A percentile compares a stretch with the other conserved stretches of the same genome.
phyloP scores from a whole-genome alignment of 2,329 filamentous ascomycete species.

The Colletotrichum karsti region DNA sequence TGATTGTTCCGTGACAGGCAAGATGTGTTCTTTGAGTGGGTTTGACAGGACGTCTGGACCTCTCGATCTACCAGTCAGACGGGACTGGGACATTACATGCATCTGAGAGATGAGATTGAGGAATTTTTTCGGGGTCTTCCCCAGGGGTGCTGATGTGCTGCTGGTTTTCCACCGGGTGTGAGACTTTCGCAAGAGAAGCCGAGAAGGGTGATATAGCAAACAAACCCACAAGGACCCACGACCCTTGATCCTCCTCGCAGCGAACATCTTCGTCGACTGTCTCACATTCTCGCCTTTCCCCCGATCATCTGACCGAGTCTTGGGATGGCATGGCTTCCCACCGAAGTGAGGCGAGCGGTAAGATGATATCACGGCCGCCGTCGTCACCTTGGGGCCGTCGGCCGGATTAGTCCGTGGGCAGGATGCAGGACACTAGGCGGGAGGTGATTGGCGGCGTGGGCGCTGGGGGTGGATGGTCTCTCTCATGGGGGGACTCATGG shows the following conservation, averaged over 20 bases:
- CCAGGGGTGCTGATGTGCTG: neutral
- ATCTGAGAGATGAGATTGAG: neutral
- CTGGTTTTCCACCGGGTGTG: neutral
- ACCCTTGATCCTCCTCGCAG: neutral
- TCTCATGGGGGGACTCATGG: too few species aligned
- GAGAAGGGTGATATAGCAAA: neutral
- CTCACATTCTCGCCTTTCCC: constrained; percentile 1
- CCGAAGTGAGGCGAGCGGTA: constrained; percentile 22
- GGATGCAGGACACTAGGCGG: constrained; percentile 21
- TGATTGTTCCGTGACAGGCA: constrained; percentile 1
- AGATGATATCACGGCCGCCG: constrained; percentile 28
- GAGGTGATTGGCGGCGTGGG: constrained; percentile 20
- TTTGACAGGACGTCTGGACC: neutral
- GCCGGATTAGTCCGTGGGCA: constrained; percentile 5
- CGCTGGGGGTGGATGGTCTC: too few species aligned
- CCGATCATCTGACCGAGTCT: constrained; percentile 14
- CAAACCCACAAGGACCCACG: neutral
- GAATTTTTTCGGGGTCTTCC: neutral
- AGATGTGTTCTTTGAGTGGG: neutral
- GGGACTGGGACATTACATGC: constrained; percentile 1
- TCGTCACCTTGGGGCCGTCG: neutral
- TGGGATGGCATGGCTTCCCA: neutral
- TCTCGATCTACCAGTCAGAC: neutral
- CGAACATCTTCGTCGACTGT: constrained; percentile 5
- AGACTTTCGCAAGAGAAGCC: neutral